These are phyloP conservation scores for Strigomonas culicis DNA, from an alignment of 208 protist genomes.

Conservation along the genomic window DNA sequence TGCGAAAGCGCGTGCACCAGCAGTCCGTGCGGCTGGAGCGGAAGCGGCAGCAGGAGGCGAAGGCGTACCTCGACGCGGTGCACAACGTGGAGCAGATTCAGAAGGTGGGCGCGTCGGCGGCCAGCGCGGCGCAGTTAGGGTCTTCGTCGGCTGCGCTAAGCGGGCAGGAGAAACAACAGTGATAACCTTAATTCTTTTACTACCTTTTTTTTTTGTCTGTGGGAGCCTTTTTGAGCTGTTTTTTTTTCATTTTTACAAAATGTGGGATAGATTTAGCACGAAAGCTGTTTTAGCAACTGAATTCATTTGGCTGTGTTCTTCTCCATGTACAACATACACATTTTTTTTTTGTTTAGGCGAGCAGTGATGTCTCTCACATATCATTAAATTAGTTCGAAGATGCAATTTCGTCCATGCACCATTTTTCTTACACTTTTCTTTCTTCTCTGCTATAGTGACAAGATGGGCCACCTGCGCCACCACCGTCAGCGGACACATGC, in stretches of 20 bases:
- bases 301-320: too few relatives aligned
- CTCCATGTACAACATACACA: neutral
- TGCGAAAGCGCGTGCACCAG: conserved; percentile 46
- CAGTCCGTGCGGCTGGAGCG: conserved; percentile 51
- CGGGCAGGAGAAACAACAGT: neutral
- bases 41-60: conserved; percentile 62
- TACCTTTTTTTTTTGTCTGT: conserved; percentile 10
- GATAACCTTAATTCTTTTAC: neutral
- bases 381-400: too few relatives aligned
- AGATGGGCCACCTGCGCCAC: too few relatives aligned
- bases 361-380: too few relatives aligned
- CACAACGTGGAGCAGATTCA: conserved; percentile 62
- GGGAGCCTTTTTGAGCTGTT: neutral
- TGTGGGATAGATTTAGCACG: neutral
- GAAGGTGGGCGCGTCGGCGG: conserved; percentile 19
- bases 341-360: conserved; percentile 7
- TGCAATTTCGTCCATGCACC: too few relatives aligned
- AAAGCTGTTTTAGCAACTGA: too few relatives aligned
- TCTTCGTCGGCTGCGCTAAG: conserved; percentile 1
- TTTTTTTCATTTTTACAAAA: conserved; percentile 2
- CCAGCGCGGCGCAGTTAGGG: conserved; percentile 12
- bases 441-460: too few relatives aligned
- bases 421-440: too few relatives aligned
- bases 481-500: too few relatives aligned
- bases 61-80: conserved; percentile 56